Conservation (phyloP, 208 protist species). For the Herpetomonas tarakana region DNA sequence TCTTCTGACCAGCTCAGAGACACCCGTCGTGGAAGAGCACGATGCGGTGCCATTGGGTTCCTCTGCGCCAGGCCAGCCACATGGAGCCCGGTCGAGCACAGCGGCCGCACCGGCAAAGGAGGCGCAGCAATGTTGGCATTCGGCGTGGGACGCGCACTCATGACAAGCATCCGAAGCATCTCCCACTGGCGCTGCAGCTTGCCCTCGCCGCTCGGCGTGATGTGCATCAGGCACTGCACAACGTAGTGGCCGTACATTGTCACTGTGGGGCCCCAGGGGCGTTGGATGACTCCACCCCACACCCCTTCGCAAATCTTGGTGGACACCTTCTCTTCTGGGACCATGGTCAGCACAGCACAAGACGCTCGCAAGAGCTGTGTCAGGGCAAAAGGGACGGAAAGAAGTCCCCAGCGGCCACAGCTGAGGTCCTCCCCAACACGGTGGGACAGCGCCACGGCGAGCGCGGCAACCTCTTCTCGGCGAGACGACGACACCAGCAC, state of each 20-base stretch:
- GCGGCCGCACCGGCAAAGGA: neutral
- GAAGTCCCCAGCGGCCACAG: neutral
- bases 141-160: neutral
- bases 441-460: neutral
- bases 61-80: neutral
- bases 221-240: neutral
- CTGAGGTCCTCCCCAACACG: neutral
- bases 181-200: neutral
- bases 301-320: neutral
- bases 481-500: neutral
- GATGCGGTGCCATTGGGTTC: neutral
- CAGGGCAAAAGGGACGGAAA: neutral
- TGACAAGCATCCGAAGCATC: slow-evolving; percentile 3
- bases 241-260: neutral
- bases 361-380: neutral
- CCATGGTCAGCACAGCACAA: neutral
- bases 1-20: neutral
- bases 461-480: neutral
- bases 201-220: neutral
- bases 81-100: neutral
- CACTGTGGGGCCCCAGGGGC: neutral
- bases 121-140: neutral
- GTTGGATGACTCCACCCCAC: neutral
- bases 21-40: neutral
- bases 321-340: neutral